Evolutionary conservation across 2,329 filamentous ascomycete species (phyloP).

Genomic region (Ascochyta fabae): DNA sequence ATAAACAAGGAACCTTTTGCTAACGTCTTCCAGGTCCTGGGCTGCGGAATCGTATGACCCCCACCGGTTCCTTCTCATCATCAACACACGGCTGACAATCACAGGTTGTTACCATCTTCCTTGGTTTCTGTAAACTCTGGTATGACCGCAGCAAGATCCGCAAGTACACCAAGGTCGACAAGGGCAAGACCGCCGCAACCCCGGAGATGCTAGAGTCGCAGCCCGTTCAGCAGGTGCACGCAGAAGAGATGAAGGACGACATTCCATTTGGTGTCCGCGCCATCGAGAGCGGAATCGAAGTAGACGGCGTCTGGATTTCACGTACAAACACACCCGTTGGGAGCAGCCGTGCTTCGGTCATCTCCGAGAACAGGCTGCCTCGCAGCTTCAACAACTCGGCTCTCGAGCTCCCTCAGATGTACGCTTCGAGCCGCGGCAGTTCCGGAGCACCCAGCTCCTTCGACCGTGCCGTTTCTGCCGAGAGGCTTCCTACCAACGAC

Average conservation of each 20-base stretch:
- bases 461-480: slow-evolving; percentile 49
- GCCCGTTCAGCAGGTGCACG: slow-evolving; percentile 56
- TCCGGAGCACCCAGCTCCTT: slow-evolving; percentile 47
- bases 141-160: slow-evolving; percentile 52
- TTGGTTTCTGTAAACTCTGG: slow-evolving; percentile 70
- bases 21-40: slow-evolving; percentile 68
- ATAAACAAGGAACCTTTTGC: slow-evolving; percentile 12
- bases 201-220: slow-evolving; percentile 71
- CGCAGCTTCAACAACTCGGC: slow-evolving; percentile 42
- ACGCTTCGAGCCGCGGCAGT: slow-evolving; percentile 45
- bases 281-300: slow-evolving; percentile 79
- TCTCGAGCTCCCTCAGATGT: slow-evolving; percentile 40
- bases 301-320: slow-evolving; percentile 76
- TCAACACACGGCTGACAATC: slow-evolving; percentile 32
- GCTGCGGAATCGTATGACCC: slow-evolving; percentile 66
- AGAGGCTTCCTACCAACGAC: slow-evolving; percentile 38
- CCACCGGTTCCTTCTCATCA: neutral
- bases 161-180: slow-evolving; percentile 52
- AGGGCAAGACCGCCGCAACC: slow-evolving; percentile 52
- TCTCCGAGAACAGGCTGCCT: slow-evolving; percentile 37
- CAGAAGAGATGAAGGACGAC: slow-evolving; percentile 63
- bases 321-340: slow-evolving; percentile 52
- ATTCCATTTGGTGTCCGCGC: slow-evolving; percentile 88
- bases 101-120: slow-evolving; percentile 68
- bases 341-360: slow-evolving; percentile 45